Conservation (phyloP, 305 asterid genomes). For the Fraxinus baroniana region DNA sequence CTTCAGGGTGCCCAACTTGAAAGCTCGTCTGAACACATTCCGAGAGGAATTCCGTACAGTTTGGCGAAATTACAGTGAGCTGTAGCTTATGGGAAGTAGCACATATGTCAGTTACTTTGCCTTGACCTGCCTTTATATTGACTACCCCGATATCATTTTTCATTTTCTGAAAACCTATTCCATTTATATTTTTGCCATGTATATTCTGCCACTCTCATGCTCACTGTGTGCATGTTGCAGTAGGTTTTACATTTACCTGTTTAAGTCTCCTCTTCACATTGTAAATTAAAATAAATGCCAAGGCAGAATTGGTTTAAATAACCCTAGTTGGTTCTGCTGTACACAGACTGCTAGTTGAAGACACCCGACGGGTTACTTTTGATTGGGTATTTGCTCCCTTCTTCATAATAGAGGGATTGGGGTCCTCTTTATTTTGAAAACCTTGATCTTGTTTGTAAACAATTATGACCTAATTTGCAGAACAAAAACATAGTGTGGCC, state of each 20-base stretch:
- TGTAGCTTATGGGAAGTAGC: constrained; percentile 52
- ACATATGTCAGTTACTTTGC: constrained; percentile 36
- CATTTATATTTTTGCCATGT: not conserved
- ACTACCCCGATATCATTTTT: not conserved
- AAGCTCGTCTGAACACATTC: constrained; percentile 94
- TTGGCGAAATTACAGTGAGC: constrained; percentile 94
- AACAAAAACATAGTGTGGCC: not conserved
- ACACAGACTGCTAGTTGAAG: not conserved
- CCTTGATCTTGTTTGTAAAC: not conserved
- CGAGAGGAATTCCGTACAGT: constrained; percentile 96
- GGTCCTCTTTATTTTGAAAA: not conserved
- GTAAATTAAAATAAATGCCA: not conserved
- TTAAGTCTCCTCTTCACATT: not conserved
- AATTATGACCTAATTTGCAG: not conserved
- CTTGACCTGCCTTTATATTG: constrained; percentile 20
- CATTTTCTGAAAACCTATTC: not conserved
- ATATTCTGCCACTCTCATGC: not conserved
- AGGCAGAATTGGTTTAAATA: not conserved
- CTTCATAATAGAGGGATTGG: not conserved
- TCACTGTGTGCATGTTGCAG: not conserved
- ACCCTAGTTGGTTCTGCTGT: not conserved
- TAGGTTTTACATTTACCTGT: not conserved
- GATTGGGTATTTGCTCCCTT: not conserved
- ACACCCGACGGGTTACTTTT: not conserved
- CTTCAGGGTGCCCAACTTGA: constrained; percentile 80